These are phyloP conservation scores for Phytophthora meadii DNA, from an alignment of 352 stramenopile genomes.

Conservation along the genomic window DNA sequence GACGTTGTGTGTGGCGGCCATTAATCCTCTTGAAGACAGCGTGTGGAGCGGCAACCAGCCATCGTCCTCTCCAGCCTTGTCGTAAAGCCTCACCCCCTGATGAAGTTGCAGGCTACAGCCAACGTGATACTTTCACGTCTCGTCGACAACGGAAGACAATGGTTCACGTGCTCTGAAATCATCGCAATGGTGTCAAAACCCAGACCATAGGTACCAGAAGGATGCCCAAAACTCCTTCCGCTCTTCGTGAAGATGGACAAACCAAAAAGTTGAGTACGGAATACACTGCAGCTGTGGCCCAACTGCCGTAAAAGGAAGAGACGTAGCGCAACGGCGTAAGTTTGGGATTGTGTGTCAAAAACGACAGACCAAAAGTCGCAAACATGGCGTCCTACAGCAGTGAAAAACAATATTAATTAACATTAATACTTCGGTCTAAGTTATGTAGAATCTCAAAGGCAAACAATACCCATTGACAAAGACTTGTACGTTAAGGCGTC, in stretches of 20 bases:
- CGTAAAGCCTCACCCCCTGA: slow-evolving; percentile 27
- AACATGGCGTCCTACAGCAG: slow-evolving; percentile 73
- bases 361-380: slow-evolving; percentile 83
- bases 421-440: slow-evolving; percentile 4
- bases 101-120: slow-evolving; percentile 70
- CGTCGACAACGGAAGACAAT: slow-evolving; percentile 68
- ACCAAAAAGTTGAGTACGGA: slow-evolving; percentile 58
- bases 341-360: slow-evolving; percentile 90
- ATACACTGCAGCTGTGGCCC: slow-evolving; percentile 68
- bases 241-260: slow-evolving; percentile 45
- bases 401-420: slow-evolving; percentile 12
- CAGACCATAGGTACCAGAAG: slow-evolving; percentile 78
- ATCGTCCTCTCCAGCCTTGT: slow-evolving; percentile 37
- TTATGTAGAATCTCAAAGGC: slow-evolving; percentile 4
- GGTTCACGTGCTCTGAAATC: slow-evolving; percentile 81
- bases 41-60: slow-evolving; percentile 39
- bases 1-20: slow-evolving; percentile 52
- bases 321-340: slow-evolving; percentile 84
- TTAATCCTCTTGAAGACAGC: slow-evolving; percentile 36
- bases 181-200: slow-evolving; percentile 87
- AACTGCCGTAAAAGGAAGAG: slow-evolving; percentile 75
- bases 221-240: slow-evolving; percentile 69
- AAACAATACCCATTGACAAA: slow-evolving; percentile 79
- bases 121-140: slow-evolving; percentile 83
- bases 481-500: slow-evolving; percentile 67